Base-by-base conservation (phyloP, 352 stramenopile genomes). In the Lagenidium sp. region DNA sequence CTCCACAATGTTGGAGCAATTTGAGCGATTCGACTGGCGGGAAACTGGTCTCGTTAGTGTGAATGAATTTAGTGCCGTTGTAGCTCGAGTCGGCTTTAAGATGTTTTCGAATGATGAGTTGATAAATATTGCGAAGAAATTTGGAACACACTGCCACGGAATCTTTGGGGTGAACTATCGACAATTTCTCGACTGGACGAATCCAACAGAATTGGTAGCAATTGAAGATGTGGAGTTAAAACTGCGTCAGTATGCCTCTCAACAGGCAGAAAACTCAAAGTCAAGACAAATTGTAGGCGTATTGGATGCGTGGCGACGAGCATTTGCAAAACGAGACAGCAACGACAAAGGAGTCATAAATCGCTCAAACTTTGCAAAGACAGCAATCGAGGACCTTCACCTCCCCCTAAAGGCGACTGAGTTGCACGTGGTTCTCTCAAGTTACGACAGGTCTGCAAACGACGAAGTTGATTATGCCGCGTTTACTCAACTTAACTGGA, bases 121-220 rank as follows among this genome's bases (percentile, higher is more conserved):
- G 1, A 68, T 66, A 30, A 44, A 63, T 10, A 49, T 86, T 7
- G 74, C 61, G 2, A 85, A 78, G 37, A 38, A 38, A 15, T 89
- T 86, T 36, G 57, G 75, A 13, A 46, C 54, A 5, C 81, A 82
- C 28, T 29, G 51, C n/a, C 55, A 61, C 12, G 61, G 60, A 0
- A 28, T 47, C 3, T 85, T 82, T 44, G 71, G 65, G 2, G 68
- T 89, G 22, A 80, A 85, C 25, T 86, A 84, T 37, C 57, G 57
- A 3, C 58, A 80, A 28, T 84, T 85, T 19, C 42, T 89, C 23
- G 66, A 86, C 41, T 89, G 77, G 77, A 72, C 67, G 25, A 81
- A 65, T 6, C 73, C 65, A 15, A 47, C 16, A 38, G 41, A 55
- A 13, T 25, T 55, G 18, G 39, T 62, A 6, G 13, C 28, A 8